Base-by-base conservation (phyloP, 352 stramenopile species). In the Pythium oligandrum region DNA sequence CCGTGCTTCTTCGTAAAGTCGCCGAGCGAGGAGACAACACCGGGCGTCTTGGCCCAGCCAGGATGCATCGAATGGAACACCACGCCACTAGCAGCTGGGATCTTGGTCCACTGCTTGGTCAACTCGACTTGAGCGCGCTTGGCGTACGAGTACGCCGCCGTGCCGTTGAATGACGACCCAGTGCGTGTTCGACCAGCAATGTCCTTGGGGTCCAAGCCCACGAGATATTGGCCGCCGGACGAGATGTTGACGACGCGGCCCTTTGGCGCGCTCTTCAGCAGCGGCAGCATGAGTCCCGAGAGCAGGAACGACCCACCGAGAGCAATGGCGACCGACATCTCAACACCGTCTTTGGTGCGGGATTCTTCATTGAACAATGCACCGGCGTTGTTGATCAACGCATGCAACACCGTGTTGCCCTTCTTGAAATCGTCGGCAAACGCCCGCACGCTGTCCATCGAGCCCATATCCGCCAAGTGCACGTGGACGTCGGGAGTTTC, bases 181-280 rank as follows among this genome's bases (percentile, higher is more conserved):
- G 53, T 70, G 10, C 55, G 57, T 4, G 59, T 48, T 32, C 59
- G 59, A 11, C 73, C 68, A 4, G 64, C 54, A 1, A 70, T 48
- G 37, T 78, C 70, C 1, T 43, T 32, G 10, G 63, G 50, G 47
- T 80, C 73, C 3, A 76, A 46, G 1, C 59, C 58, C 0, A 73
- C 61, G 17, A 83, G 54, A 44, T 76, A 83, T 44, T 80, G 73
- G 0, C 73, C 68, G 10, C 70, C 70, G 0, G 70, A 80, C 11
- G 70, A 83, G 17, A 80, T 55, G 56, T 80, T 83, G 51, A 83
- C 58, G 31, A 83, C 73, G 36, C 73, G 70, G 31, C 73, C 73
- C 32, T 64, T 56, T 1, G 63, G 53, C 6, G 67, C 64, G 38
- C 65, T 68, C 59, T 69, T 63, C 42, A 83, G 62, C 35, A 76